phyloP scores from a whole-genome alignment of 148 eudicot genomes.

The Beta vulgaris region DNA sequence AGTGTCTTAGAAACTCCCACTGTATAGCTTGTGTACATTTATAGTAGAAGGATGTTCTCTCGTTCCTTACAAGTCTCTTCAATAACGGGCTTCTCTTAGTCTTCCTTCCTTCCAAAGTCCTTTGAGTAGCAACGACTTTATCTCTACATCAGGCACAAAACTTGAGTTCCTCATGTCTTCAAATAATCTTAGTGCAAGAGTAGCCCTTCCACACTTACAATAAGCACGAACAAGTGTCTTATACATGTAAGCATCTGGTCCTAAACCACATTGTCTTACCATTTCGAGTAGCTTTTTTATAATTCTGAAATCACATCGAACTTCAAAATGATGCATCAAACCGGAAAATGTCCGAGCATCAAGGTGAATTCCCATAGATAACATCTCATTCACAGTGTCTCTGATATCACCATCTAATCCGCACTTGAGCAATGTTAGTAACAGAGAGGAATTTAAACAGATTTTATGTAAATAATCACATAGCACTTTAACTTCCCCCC shows the following conservation, averaged over 20 bases:
- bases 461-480: conserved; percentile 46
- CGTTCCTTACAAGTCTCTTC: conserved; percentile 59
- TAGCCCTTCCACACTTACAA: conserved; percentile 65
- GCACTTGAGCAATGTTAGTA: conserved; percentile 73
- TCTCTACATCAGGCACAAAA: conserved; percentile 53
- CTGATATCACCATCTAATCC: conserved; percentile 50
- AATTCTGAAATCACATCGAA: conserved; percentile 57
- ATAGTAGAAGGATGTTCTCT: conserved; percentile 38
- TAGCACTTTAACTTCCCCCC: conserved; percentile 41
- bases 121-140: conserved; percentile 72
- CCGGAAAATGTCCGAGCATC: conserved; percentile 82
- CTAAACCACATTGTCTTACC: conserved; percentile 55
- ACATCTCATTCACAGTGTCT: conserved; percentile 65
- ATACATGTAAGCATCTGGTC: conserved; percentile 77
- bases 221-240: conserved; percentile 66
- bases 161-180: conserved; percentile 73
- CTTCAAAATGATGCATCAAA: conserved; percentile 80
- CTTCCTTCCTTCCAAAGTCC: conserved; percentile 92
- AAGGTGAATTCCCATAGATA: conserved; percentile 50
- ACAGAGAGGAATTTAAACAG: conserved; percentile 63
- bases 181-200: conserved; percentile 73
- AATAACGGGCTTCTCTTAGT: conserved; percentile 72
- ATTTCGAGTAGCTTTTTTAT: conserved; percentile 70
- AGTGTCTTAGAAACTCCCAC: conserved; percentile 29
- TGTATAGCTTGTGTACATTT: conserved; percentile 47